A percentile compares a stretch with the other conserved stretches of the same genome.
These are phyloP conservation scores for Leishmania gerbilli DNA, from an alignment of 208 protist genomes.

Conservation along the genomic window DNA sequence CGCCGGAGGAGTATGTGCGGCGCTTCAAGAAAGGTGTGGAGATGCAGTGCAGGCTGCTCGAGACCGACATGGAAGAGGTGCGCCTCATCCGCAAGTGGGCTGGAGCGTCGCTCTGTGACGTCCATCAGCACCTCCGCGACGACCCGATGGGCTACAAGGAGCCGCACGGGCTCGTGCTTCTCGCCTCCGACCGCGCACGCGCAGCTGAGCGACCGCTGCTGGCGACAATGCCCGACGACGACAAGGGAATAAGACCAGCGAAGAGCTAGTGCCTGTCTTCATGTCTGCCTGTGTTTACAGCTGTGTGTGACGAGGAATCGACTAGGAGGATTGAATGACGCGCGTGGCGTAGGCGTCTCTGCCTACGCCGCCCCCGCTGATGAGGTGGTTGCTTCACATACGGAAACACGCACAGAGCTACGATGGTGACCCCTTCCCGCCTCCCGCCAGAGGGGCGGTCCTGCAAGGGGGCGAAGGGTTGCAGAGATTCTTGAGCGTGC, in stretches of 20 bases:
- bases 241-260: slow-evolving; percentile 1
- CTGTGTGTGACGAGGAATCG: background rate
- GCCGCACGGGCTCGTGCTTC: slow-evolving; percentile 49
- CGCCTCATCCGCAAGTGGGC: slow-evolving; percentile 44
- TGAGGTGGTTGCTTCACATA: background rate
- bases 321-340: background rate
- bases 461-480: background rate
- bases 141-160: slow-evolving; percentile 43
- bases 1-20: slow-evolving; percentile 59
- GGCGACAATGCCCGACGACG: slow-evolving; percentile 3
- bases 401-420: background rate
- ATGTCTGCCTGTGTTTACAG: slow-evolving; percentile 9
- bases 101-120: slow-evolving; percentile 45
- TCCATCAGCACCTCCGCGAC: slow-evolving; percentile 66
- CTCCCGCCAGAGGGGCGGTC: background rate
- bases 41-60: slow-evolving; percentile 68
- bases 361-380: background rate
- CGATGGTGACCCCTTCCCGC: background rate
- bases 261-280: background rate
- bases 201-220: slow-evolving; percentile 18
- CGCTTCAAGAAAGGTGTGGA: slow-evolving; percentile 58
- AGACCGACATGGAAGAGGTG: slow-evolving; percentile 75
- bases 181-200: slow-evolving; percentile 40
- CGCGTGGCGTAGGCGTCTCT: background rate
- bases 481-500: background rate